Conservation (phyloP, 1,139 yeast species). For the Yarrowia galli region DNA sequence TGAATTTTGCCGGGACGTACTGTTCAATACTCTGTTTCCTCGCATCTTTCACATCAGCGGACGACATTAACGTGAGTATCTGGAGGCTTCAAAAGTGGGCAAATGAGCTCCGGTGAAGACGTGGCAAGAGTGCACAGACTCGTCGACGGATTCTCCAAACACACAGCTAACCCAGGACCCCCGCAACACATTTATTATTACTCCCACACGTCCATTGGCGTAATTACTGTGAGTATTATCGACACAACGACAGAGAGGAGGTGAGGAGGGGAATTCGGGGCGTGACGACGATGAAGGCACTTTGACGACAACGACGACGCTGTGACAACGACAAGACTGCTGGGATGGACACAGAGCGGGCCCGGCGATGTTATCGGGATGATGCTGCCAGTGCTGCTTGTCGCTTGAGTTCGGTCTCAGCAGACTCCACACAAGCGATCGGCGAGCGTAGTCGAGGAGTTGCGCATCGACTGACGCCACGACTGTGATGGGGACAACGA, state of each 20-base stretch:
- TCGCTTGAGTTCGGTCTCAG: no score
- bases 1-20: constrained; percentile 19
- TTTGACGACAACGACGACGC: no score
- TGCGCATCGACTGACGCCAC: neutral
- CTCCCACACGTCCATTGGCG: constrained; percentile 32
- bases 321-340: neutral
- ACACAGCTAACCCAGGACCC: constrained; percentile 15
- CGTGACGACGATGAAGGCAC: neutral
- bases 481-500: neutral
- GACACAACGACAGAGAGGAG: neutral
- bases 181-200: constrained; percentile 30
- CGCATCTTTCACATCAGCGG: constrained; percentile 38
- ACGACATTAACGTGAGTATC: constrained; percentile 32
- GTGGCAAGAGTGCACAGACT: neutral
- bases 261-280: neutral
- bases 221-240: constrained; percentile 18
- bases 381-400: no score
- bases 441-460: no score
- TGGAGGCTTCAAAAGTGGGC: neutral
- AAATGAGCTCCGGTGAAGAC: neutral
- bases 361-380: no score
- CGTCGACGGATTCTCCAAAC: neutral
- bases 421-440: neutral
- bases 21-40: neutral
- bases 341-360: no score